These are phyloP conservation scores for Penicillium corylophilum DNA, from an alignment of 2,329 filamentous ascomycete species.

Conservation along the genomic window DNA sequence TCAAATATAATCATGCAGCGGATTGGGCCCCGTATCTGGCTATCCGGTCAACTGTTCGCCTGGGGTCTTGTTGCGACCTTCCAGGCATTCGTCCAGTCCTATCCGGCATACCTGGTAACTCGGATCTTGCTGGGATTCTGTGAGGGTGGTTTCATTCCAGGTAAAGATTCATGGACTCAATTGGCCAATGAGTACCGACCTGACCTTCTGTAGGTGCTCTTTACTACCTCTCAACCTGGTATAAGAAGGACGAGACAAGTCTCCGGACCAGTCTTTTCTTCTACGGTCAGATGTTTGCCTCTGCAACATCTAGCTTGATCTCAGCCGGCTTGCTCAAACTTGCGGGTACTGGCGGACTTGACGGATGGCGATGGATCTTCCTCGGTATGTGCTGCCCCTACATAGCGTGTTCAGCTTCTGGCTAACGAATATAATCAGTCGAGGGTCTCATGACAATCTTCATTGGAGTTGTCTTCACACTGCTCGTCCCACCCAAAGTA, in stretches of 20 bases:
- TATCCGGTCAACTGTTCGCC: conserved; percentile 54
- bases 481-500: conserved; percentile 41
- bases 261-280: conserved; percentile 57
- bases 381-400: conserved; percentile 24
- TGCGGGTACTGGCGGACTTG: conserved; percentile 46
- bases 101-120: conserved; percentile 50
- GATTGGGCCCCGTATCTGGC: conserved; percentile 55
- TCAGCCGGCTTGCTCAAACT: conserved; percentile 49
- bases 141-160: conserved; percentile 58
- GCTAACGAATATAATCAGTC: conserved; percentile 25
- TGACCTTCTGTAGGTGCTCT: conserved; percentile 25
- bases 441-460: conserved; percentile 56
- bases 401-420: background rate
- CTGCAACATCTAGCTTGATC: conserved; percentile 42
- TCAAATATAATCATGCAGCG: conserved; percentile 55
- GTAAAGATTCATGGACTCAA: conserved; percentile 29
- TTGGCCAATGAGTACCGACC: background rate
- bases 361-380: conserved; percentile 61
- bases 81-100: conserved; percentile 53
- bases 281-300: conserved; percentile 56
- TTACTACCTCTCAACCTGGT: conserved; percentile 54
- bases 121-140: conserved; percentile 55
- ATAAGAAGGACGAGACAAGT: conserved; percentile 53
- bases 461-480: conserved; percentile 40
- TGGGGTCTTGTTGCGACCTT: conserved; percentile 56